Conservation (phyloP, 2,329 filamentous ascomycete genomes). For the Calonectria multiphialidica region DNA sequence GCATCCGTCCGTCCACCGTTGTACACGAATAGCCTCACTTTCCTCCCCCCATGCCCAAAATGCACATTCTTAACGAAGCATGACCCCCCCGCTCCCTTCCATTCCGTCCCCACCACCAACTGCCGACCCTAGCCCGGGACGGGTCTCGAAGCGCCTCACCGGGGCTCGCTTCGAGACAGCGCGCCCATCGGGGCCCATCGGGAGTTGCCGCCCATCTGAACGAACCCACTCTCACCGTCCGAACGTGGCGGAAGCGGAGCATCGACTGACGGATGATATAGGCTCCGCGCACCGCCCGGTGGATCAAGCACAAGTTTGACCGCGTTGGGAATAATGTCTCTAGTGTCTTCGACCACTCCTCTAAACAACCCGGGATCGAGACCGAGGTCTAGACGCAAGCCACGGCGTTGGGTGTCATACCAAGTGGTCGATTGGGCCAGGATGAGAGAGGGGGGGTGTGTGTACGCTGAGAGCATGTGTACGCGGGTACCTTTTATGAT, state of each 20-base stretch:
- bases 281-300: constrained; percentile 61
- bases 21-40: not conserved
- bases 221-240: not conserved
- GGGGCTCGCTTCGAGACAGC: constrained; percentile 11
- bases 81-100: not conserved
- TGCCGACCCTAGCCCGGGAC: constrained; percentile 14
- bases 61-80: not conserved
- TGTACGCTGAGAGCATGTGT: not conserved
- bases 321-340: constrained; percentile 71
- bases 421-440: not conserved
- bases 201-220: constrained; percentile 1
- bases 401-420: constrained; percentile 23
- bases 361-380: constrained; percentile 72
- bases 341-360: constrained; percentile 69
- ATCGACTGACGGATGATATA: constrained; percentile 34
- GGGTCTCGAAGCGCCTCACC: constrained; percentile 20
- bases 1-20: not conserved
- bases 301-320: constrained; percentile 64
- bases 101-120: not conserved
- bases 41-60: not conserved
- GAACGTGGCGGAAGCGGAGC: not conserved
- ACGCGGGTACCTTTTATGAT: constrained; percentile 1
- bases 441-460: not conserved
- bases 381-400: constrained; percentile 70
- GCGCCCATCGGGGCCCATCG: constrained; percentile 1